These are phyloP conservation scores for Psilocybe azurescens DNA, from an alignment of 768 basidiomycete genomes.

Conservation along the genomic window DNA sequence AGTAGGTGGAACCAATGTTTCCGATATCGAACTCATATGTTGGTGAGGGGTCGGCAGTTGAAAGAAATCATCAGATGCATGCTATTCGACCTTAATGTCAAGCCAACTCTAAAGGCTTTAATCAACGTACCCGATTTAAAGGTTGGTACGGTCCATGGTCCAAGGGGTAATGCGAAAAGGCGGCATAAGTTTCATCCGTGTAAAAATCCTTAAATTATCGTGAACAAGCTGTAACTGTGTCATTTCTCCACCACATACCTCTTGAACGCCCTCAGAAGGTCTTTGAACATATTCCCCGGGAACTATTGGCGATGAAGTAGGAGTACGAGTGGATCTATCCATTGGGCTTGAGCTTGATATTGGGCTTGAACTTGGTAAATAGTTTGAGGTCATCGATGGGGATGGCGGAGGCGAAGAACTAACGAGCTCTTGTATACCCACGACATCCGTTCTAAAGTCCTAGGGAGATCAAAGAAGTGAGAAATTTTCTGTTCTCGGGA, in stretches of 20 bases:
- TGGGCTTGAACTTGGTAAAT: conserved; percentile 55
- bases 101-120: neutral
- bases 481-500: conserved; percentile 28
- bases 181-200: conserved; percentile 16
- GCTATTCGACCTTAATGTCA: conserved; percentile 6
- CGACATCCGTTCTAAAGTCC: conserved; percentile 26
- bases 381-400: conserved; percentile 29
- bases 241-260: conserved; percentile 10
- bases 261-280: conserved; percentile 7
- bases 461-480: conserved; percentile 30
- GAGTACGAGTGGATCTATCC: conserved; percentile 17
- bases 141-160: conserved; percentile 18
- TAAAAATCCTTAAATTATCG: conserved; percentile 15
- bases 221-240: conserved; percentile 5
- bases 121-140: conserved; percentile 17
- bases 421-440: conserved; percentile 26
- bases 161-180: conserved; percentile 18
- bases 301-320: conserved; percentile 39
- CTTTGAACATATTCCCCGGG: conserved; percentile 29
- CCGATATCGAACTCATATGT: conserved; percentile 1
- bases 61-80: conserved; percentile 11
- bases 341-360: conserved; percentile 27
- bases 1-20: neutral
- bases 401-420: conserved; percentile 31
- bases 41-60: conserved; percentile 4